Evolutionary conservation across 495 filamentous ascomycete species (phyloP), one percentile per base, ranked within the genome.

Genomic region (Xylaria telfairii): DNA sequence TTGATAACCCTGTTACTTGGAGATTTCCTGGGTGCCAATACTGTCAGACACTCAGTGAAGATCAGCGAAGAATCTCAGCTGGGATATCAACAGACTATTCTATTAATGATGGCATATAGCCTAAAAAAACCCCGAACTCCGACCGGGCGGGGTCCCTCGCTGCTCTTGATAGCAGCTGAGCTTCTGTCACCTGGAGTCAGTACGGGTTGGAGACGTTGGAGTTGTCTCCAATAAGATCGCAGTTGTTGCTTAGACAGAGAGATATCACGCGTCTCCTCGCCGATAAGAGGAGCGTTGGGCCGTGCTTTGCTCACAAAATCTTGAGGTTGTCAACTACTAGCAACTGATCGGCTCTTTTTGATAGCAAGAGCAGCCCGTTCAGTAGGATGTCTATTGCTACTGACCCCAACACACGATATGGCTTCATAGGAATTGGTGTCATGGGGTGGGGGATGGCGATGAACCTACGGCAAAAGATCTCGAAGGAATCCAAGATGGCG

Each of bases 391-490:
- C 64, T 54, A 54, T 41, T 32, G 64, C 42, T 8, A 39, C 64
- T 19, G 47, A 66, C 21, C 47, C 64, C 9, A 42, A 8, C 7
- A 66, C n/a, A 66, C 64, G 64, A 54, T 66, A 66, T 54, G 64
- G 64, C 3, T 69, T 69, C 28, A 69, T 70, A 64, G 71, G 71
- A 21, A n/a, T 72, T 54, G 71, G 71, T 34, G 30, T 32, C 1
- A 74, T 69, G 83, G 82, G 82, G 30, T 85, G 75, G 72, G 78
- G 80, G 12, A 85, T 85, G 83, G 83, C 83, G 0, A 79, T 74
- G 70, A 85, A 85, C 67, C 74, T 85, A 1, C 79, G 82, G 59
- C 67, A 74, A 15, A 84, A 83, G 71, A 70, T 82, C 28, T 75
- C 79, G 12, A 64, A 69, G 10, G 73, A 77, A 12, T 79, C 83